phyloP scores from a whole-genome alignment of 805 yeast species.

The Grigorovia yakushimaensis region DNA sequence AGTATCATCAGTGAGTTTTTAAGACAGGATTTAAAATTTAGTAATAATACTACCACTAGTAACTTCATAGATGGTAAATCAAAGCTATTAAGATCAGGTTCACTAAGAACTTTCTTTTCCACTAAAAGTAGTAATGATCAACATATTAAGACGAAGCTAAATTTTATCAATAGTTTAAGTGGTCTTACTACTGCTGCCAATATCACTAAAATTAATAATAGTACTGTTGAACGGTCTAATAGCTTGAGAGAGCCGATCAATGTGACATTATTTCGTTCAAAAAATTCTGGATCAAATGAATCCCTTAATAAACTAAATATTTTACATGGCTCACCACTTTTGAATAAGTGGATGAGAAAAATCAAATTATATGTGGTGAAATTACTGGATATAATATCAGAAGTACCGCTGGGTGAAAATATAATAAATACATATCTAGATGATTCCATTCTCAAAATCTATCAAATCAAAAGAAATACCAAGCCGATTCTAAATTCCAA shows the following conservation, averaged over 20 bases:
- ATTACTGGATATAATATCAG: neutral
- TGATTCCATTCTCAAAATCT: neutral
- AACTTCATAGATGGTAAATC: neutral
- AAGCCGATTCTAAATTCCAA: neutral
- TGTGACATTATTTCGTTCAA: neutral
- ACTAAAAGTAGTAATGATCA: too few species aligned
- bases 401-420: neutral
- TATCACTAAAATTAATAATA: neutral
- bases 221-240: neutral
- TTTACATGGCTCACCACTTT: neutral
- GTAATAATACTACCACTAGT: neutral
- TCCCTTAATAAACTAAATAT: neutral
- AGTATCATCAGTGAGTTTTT: neutral
- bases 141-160: too few species aligned
- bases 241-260: neutral
- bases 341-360: neutral
- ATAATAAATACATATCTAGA: neutral
- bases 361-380: neutral
- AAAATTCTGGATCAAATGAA: neutral
- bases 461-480: neutral
- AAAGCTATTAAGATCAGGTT: conserved; percentile 6
- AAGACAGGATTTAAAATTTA: neutral
- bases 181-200: too few species aligned
- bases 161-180: too few species aligned
- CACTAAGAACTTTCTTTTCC: conserved; percentile 8